Evolutionary conservation across 768 basidiomycete species (phyloP), one percentile per base, ranked within the genome.

Genomic region (Phylloporus arenicola): DNA sequence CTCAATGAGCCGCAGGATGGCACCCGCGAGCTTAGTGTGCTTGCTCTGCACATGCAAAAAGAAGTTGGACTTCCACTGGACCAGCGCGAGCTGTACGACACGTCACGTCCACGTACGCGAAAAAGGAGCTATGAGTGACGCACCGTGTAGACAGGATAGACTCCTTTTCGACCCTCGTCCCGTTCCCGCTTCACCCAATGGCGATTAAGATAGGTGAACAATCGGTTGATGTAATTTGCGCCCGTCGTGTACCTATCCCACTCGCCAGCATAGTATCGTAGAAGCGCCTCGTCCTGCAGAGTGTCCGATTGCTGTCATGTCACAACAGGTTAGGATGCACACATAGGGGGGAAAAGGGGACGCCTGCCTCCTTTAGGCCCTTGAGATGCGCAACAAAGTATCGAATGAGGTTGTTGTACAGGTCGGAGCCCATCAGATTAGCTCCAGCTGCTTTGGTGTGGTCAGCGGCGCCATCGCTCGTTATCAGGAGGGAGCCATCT

Each of bases 181-280:
- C 94, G 83, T 67, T 99, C 96, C 46, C 95, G 80, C 73, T 94
- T 95, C 39, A 99, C 95, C 96, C 96, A 99, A 70, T 98, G 93
- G 19, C 95, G 90, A 70, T 99, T 98, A 50, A 99, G 79, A 72
- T 98, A 98, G 3, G 92, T 94, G 75, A 98, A 98, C 31, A 99
- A 72, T 49, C 95, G 87, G 67, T 98, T 95, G 70, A 97, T 92
- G 66, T 96, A 98, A 64, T 90, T 92, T 1, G 95, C 94, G 42
- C 95, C 95, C 3, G 86, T 95, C 0, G 96, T 99, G 72, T 97
- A 98, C 39, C 93, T 79, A 60, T 90, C 87, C 96, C 96, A 98
- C 68, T 97, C 92, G 52, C 70, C 67, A 2, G 91, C 92, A 64
- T 98, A 99, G 65, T 89, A 97, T 56, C 85, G 82, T 49, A 99